Conservation (phyloP, 2,329 filamentous ascomycete genomes). For the Triangularia verruculosa region DNA sequence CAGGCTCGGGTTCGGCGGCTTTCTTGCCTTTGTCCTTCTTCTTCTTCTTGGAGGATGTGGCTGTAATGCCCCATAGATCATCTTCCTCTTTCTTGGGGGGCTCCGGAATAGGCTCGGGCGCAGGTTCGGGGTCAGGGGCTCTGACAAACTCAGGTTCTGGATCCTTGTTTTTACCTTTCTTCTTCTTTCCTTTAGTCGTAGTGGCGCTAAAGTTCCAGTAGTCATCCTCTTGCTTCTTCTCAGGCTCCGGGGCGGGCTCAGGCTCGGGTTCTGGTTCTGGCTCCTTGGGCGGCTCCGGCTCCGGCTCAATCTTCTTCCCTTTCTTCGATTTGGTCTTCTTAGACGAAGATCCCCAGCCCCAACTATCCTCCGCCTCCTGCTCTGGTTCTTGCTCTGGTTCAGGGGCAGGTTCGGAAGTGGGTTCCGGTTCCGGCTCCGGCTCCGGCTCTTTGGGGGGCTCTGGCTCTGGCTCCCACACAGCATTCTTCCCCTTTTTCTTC, state of each 20-base stretch:
- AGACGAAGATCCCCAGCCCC: background rate
- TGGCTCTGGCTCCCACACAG: constrained; percentile 1
- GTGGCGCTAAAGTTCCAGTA: constrained; percentile 1
- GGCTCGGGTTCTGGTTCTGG: constrained; percentile 14
- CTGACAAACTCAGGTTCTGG: constrained; percentile 28
- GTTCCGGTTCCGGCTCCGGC: constrained; percentile 25
- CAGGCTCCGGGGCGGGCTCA: constrained; percentile 37
- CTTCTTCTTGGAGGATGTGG: constrained; percentile 36
- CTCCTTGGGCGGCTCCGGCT: constrained; percentile 8
- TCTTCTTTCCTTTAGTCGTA: constrained; percentile 20
- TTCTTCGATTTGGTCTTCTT: constrained; percentile 31
- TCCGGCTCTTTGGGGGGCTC: background rate
- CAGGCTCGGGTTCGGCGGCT: constrained; percentile 37
- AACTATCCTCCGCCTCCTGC: constrained; percentile 16
- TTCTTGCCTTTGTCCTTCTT: constrained; percentile 34
- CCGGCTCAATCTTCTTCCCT: constrained; percentile 10
- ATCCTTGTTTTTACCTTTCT: constrained; percentile 30
- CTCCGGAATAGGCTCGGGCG: background rate
- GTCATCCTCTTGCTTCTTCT: constrained; percentile 31
- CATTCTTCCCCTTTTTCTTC: constrained; percentile 15
- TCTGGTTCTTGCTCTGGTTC: constrained; percentile 36
- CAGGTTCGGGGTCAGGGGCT: constrained; percentile 4
- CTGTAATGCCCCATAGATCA: constrained; percentile 24
- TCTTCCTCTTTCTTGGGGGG: constrained; percentile 17
- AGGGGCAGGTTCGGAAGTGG: constrained; percentile 36